Percentiles rank a stretch among this genome's conserved stretches.
Conservation (phyloP, 2,329 filamentous ascomycete species). For the Cladosporium cucumerinum region DNA sequence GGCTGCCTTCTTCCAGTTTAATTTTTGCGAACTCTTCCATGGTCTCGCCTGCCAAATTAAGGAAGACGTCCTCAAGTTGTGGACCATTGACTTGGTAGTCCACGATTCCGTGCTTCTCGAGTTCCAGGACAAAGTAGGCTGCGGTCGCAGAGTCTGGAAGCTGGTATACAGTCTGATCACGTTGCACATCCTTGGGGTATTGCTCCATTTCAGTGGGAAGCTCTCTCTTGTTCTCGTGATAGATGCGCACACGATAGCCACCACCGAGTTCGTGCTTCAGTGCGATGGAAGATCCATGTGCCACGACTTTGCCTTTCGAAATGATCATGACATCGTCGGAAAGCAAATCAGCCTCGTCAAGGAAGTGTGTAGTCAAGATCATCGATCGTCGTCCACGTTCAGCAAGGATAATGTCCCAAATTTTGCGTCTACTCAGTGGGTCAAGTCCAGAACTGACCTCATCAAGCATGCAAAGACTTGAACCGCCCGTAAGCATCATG, state of each 20-base stretch:
- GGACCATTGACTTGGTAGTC: slow-evolving; percentile 86
- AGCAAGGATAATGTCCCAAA: slow-evolving; percentile 88
- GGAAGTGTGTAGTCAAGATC: slow-evolving; percentile 85
- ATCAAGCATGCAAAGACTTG: slow-evolving; percentile 82
- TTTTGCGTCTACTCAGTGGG: slow-evolving; percentile 78
- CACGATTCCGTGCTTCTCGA: slow-evolving; percentile 64
- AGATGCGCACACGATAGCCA: slow-evolving; percentile 78
- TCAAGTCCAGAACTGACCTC: slow-evolving; percentile 89
- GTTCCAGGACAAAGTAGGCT: slow-evolving; percentile 64
- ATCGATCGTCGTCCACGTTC: slow-evolving; percentile 80
- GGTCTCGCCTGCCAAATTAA: slow-evolving; percentile 80
- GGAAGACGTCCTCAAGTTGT: slow-evolving; percentile 88
- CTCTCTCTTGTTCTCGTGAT: slow-evolving; percentile 47
- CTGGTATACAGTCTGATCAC: slow-evolving; percentile 71
- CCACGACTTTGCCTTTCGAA: slow-evolving; percentile 77
- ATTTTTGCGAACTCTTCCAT: slow-evolving; percentile 48
- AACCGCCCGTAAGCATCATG: slow-evolving; percentile 93
- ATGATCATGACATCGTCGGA: slow-evolving; percentile 86
- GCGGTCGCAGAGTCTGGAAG: slow-evolving; percentile 68
- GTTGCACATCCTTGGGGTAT: slow-evolving; percentile 47
- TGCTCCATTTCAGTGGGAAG: slow-evolving; percentile 28
- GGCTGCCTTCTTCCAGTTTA: slow-evolving; percentile 17
- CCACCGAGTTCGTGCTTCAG: slow-evolving; percentile 79
- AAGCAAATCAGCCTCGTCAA: slow-evolving; percentile 87
- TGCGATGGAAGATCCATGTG: slow-evolving; percentile 78